Base-by-base conservation (phyloP, 192 early-diverging fungal species). In the Backusella parvicylindrica region DNA sequence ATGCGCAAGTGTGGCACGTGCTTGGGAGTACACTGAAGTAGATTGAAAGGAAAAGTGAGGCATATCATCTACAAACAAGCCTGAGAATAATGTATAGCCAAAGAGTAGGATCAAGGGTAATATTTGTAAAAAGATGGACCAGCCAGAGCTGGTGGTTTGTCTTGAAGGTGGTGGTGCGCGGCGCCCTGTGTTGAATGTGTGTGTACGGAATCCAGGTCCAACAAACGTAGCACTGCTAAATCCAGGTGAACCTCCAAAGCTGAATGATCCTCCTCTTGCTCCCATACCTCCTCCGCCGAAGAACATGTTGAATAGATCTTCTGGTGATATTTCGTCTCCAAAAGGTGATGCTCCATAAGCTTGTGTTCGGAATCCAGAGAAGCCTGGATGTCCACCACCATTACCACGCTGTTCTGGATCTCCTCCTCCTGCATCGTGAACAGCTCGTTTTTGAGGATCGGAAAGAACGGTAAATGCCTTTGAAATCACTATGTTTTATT, bases 281-380 rank as follows among this genome's bases (percentile, higher is more conserved):
- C 41, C 70, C 60, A 47, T 23, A 31, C 77, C 83, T 63, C 91
- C 90, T 26, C 89, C 89, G 2, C 93, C 92, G 82, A 98, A 97
- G 75, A 99, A 99, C 93, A 96, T 96, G 77, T 96, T 95, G 81
- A 99, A 96, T 26, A 99, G 76, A 38, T 99, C 97, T 79, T 99
- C 97, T 9, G 97, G 96, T 21, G 89, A 90, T 28, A 97, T 87
- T 77, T 97, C 97, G 16, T 92, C 89, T 63, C 85, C 87, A 50
- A 84, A 79, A 1, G 72, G 64, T 9, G 64, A 64, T 41, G 37
- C 56, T 56, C 72, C 77, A 71, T 64, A 77, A 15, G 37, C 30
- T 23, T 70, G 72, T 18, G 49, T 28, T 50, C 75, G 65, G 47
- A 82, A 83, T 35, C 86, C 84, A n/a, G 75, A 81, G 47, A 79